Conservation (phyloP, 1,139 yeast species). For the Geotrichum phurueaensis region DNA sequence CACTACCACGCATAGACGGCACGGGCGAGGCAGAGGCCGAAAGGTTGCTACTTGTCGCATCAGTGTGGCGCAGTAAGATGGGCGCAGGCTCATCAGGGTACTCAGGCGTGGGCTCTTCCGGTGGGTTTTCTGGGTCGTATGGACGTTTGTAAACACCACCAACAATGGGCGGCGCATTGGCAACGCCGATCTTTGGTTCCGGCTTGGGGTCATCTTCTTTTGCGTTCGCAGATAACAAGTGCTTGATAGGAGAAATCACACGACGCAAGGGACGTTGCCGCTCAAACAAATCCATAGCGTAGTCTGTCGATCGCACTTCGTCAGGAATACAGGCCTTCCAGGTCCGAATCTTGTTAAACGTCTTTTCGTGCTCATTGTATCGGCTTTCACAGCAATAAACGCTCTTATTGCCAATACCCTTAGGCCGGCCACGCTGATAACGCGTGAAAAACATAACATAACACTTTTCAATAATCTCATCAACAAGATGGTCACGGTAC, state of each 20-base stretch:
- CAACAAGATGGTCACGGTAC: slow-evolving; percentile 86
- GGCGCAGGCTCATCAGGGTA: slow-evolving; percentile 38
- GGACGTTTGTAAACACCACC: slow-evolving; percentile 86
- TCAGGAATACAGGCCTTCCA: slow-evolving; percentile 99
- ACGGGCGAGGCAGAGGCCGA: background rate
- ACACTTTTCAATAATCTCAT: slow-evolving; percentile 87
- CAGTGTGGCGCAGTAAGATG: slow-evolving; percentile 28
- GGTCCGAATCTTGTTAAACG: slow-evolving; percentile 89
- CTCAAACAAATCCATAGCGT: slow-evolving; percentile 54
- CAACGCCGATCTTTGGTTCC: slow-evolving; percentile 70
- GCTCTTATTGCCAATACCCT: slow-evolving; percentile 58
- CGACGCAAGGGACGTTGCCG: slow-evolving; percentile 49
- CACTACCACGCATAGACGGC: background rate
- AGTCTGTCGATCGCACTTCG: slow-evolving; percentile 81
- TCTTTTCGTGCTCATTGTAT: slow-evolving; percentile 83
- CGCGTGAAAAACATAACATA: slow-evolving; percentile 91
- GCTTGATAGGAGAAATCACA: slow-evolving; percentile 79
- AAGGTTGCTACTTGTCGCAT: background rate
- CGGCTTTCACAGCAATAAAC: slow-evolving; percentile 93
- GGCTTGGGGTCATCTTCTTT: slow-evolving; percentile 69
- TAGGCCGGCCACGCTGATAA: slow-evolving; percentile 90
- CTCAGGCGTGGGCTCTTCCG: slow-evolving; percentile 54
- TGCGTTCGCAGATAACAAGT: slow-evolving; percentile 68
- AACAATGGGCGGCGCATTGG: slow-evolving; percentile 84
- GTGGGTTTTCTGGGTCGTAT: slow-evolving; percentile 64